Percentiles rank a stretch among this genome's conserved stretches.
Conservation (phyloP, 768 basidiomycete genomes). For the Lactifluus rugatus region DNA sequence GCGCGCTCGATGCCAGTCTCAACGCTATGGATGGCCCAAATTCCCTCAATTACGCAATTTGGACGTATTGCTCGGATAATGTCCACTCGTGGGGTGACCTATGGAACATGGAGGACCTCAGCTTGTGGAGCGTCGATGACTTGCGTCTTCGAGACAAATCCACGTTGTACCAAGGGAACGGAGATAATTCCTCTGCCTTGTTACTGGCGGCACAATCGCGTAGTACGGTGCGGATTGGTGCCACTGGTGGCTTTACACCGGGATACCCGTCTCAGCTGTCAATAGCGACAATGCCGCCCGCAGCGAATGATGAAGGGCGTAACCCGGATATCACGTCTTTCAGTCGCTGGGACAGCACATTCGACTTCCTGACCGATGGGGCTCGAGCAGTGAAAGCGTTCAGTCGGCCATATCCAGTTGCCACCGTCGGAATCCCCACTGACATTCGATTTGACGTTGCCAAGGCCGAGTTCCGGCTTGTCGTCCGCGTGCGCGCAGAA, state of each 20-base stretch:
- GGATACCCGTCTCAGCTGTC: conserved; percentile 30
- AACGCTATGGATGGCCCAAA: conserved; percentile 72
- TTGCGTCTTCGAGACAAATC: conserved; percentile 26
- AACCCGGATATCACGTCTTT: conserved; percentile 21
- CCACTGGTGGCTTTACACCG: neutral
- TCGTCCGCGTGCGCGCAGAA: conserved; percentile 49
- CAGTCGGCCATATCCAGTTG: conserved; percentile 71
- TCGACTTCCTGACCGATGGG: conserved; percentile 74
- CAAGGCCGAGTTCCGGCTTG: conserved; percentile 60
- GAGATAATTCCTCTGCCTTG: conserved; percentile 32
- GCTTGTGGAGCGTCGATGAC: conserved; percentile 79
- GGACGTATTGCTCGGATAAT: conserved; percentile 83
- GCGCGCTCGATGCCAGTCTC: conserved; percentile 78
- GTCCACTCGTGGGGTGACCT: conserved; percentile 87
- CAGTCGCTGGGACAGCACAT: conserved; percentile 41
- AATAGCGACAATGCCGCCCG: conserved; percentile 27
- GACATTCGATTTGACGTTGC: conserved; percentile 69
- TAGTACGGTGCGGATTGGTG: neutral
- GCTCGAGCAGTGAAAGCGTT: conserved; percentile 80
- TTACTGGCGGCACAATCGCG: conserved; percentile 27
- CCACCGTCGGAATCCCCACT: conserved; percentile 56
- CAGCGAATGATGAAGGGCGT: conserved; percentile 16
- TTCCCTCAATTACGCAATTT: conserved; percentile 69
- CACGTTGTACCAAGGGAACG: conserved; percentile 23
- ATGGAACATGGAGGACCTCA: conserved; percentile 96